Evolutionary conservation across 805 yeast genomes (phyloP).

Genomic region (Deakozyma indianensis): DNA sequence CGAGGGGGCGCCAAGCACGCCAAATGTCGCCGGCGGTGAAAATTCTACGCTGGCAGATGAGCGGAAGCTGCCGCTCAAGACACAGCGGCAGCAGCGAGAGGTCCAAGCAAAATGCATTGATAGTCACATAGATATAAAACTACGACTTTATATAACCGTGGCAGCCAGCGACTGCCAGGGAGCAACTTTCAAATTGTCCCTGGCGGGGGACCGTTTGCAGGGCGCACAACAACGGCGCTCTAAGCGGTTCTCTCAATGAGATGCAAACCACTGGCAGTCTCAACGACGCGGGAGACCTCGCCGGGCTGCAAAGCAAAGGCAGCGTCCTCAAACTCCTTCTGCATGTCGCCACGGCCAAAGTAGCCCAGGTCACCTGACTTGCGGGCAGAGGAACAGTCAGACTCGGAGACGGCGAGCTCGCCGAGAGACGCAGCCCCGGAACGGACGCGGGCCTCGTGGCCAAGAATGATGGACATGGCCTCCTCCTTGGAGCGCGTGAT

Average conservation of each 20-base stretch:
- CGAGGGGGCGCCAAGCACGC: too few relatives aligned
- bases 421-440: slow-evolving; percentile 53
- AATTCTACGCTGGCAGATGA: too few relatives aligned
- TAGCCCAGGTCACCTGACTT: slow-evolving; percentile 87
- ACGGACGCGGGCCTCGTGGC: slow-evolving; percentile 41
- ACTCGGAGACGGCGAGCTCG: slow-evolving; percentile 65
- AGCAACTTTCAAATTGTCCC: too few relatives aligned
- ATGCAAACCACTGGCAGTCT: slow-evolving; percentile 85
- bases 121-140: too few relatives aligned
- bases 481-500: slow-evolving; percentile 76
- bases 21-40: too few relatives aligned
- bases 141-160: too few relatives aligned
- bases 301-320: slow-evolving; percentile 73
- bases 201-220: too few relatives aligned
- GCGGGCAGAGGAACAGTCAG: slow-evolving; percentile 78
- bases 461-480: slow-evolving; percentile 46
- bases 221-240: too few relatives aligned
- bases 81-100: too few relatives aligned
- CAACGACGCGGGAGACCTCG: slow-evolving; percentile 69
- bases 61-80: too few relatives aligned
- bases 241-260: slow-evolving; percentile 72
- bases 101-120: too few relatives aligned
- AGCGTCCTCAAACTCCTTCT: slow-evolving; percentile 82
- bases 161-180: too few relatives aligned
- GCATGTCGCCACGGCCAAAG: slow-evolving; percentile 88